phyloP scores from a whole-genome alignment of 192 early-diverging fungal genomes.

The Thamnidium elegans region DNA sequence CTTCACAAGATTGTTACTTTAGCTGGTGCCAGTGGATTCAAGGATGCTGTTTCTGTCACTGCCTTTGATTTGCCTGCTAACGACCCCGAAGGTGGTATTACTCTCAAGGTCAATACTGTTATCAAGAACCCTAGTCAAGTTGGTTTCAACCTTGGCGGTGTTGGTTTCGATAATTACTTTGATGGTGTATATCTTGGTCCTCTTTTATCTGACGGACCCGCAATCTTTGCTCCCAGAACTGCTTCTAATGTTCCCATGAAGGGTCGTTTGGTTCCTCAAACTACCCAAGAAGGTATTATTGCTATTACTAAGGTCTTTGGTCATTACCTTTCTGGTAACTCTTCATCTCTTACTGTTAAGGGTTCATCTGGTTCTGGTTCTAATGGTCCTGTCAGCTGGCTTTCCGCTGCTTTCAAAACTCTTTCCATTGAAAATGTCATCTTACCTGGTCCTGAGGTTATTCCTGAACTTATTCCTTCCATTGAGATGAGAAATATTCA shows the following conservation, averaged over 20 bases:
- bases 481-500: constrained; percentile 41
- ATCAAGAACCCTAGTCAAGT: constrained; percentile 60
- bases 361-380: constrained; percentile 33
- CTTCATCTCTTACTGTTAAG: constrained; percentile 27
- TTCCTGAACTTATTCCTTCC: constrained; percentile 37
- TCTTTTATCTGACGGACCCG: constrained; percentile 43
- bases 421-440: constrained; percentile 31
- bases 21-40: constrained; percentile 48
- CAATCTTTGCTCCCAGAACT: constrained; percentile 28
- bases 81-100: constrained; percentile 60
- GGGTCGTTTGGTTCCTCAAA: constrained; percentile 53
- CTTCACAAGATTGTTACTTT: constrained; percentile 53
- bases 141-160: constrained; percentile 46
- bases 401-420: constrained; percentile 47
- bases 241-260: constrained; percentile 42
- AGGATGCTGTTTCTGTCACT: constrained; percentile 38
- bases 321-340: constrained; percentile 46
- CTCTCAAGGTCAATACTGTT: constrained; percentile 55
- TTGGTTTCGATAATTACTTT: constrained; percentile 45
- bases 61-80: constrained; percentile 55
- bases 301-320: constrained; percentile 48
- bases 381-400: constrained; percentile 34
- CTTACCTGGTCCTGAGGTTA: constrained; percentile 33
- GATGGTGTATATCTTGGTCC: constrained; percentile 44
- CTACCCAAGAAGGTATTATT: constrained; percentile 37